Evolutionary conservation across 106 monocot species (phyloP), one percentile per base, ranked within the genome.

Genomic region (Phalaenopsis aphrodite): DNA sequence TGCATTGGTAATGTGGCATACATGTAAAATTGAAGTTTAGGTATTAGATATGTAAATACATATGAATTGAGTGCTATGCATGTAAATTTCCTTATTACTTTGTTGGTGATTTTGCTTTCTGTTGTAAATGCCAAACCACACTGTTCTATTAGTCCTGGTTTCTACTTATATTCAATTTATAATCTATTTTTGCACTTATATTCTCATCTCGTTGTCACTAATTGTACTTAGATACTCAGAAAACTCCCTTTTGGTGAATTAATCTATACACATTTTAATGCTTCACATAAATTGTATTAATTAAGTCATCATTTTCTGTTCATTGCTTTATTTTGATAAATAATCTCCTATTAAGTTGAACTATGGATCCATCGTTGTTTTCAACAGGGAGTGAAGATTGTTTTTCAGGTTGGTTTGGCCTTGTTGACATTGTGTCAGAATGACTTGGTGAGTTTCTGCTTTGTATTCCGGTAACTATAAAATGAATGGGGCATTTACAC

Each of bases 371-470:
- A 38, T 69, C 9, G 4, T 69, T 39, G 14, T 49, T 87, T 85
- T 66, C 18, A 41, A 18, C 83, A 99, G 99, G 99, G 99, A 41
- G 82, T 99, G 46, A 93, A 91, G 83, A 82, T 99, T 83, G 93
- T 95, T 77, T 99, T 99, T 75, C 90, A 99, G 88, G 87, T 99
- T 83, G 99, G 99, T 36, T 85, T 99, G 89, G 99, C 99, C 41
- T 83, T 99, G 77, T 30, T 99, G 88, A 86, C 82, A 71, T 84
- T 88, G 55, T 91, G 99, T 83, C 92, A 99, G 72, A 92, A 95
- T 87, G 88, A 95, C 42, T 84, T 99, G 99, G 99, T 99, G 83
- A 86, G 88, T 52, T 55, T 43, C 39, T 85, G 45, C 2, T 39
- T 57, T 71, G 46, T 23, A 47, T 17, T 83, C 75, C 57, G 48